Evolutionary conservation across 1,284 basidiomycete genomes (phyloP).

Genomic region (Ustilago xerochloae): DNA sequence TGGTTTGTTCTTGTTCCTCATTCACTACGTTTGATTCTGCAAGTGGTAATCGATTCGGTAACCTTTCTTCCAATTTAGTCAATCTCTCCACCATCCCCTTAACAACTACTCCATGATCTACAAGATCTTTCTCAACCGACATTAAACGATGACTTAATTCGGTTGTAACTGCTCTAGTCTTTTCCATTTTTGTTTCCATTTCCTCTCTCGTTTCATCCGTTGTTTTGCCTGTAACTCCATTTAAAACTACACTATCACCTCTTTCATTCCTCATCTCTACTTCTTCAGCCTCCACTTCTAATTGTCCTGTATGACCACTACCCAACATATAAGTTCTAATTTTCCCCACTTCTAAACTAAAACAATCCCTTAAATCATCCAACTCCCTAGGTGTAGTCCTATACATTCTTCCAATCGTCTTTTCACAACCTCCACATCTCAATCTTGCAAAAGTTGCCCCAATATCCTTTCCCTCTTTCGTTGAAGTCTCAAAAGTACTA

Average conservation of each 20-base stretch:
- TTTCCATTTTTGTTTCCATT: slow-evolving; percentile 32
- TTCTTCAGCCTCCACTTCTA: slow-evolving; percentile 3
- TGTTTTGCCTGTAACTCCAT: not conserved
- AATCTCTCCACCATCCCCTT: slow-evolving; percentile 7
- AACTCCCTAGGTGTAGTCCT: slow-evolving; percentile 44
- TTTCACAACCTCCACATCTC: slow-evolving; percentile 37
- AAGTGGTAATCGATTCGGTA: too few species aligned
- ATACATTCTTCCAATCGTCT: slow-evolving; percentile 42
- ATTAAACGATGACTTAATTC: slow-evolving; percentile 41
- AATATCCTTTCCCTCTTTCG: slow-evolving; percentile 35
- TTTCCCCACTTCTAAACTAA: slow-evolving; percentile 36
- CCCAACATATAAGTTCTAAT: slow-evolving; percentile 37
- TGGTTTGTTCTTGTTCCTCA: not conserved
- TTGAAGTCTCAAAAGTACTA: slow-evolving; percentile 26
- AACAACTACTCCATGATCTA: slow-evolving; percentile 28
- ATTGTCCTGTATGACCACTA: slow-evolving; percentile 16
- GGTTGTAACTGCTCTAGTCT: slow-evolving; percentile 36
- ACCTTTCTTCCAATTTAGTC: too few species aligned
- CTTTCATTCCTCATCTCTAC: not conserved
- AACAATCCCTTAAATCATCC: slow-evolving; percentile 47
- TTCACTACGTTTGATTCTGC: too few species aligned
- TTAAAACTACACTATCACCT: not conserved
- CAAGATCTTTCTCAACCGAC: slow-evolving; percentile 32
- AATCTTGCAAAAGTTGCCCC: slow-evolving; percentile 43
- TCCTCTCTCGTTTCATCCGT: not conserved